Base-by-base conservation (phyloP, 1,139 yeast species). In the Yamadazyma spencermartinsiae region DNA sequence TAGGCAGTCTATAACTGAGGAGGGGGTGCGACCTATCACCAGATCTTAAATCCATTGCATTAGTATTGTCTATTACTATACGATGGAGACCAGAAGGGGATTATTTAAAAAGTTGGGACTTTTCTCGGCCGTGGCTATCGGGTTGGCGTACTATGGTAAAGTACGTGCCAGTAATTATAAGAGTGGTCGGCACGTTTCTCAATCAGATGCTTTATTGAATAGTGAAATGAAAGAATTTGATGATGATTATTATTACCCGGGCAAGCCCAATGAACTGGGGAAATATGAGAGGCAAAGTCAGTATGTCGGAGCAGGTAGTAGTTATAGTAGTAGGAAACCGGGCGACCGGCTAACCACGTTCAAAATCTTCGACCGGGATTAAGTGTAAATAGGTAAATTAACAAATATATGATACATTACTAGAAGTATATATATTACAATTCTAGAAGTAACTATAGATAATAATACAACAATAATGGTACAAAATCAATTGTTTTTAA, bases 261-360 rank as follows among this genome's bases (percentile, higher is more conserved):
- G 76, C 1, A 44, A 62, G 58, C 43, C 65, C 61, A n/a, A 54
- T 26, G 50, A 45, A 20, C 33, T 34, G 15, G 42, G 40, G 11
- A 36, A 43, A 17, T 52, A 48, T 21, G 41, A 49, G 11, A 61
- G 89, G 45, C 78, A 78, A 44, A 77, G 83, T 40, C 78, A 74
- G 50, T 85, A 73, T 52, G 85, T 80, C 47, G 90, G 88, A 4
- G 71, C 82, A 1, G 87, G 87, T 1, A 63, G 65, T 34, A 74
- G 86, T 34, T 81, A 80, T 64, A 46, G 74, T 61, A 65, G 77
- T 25, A 59, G 82, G 44, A 68, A 67, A 39, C 66, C 69, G 9
- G 80, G 80, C 11, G 80, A 71, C 42, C 54, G 71, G 38, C 60
- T 71, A 34, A 58, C 69, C 10, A 54, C 68, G 54, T 62, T 59